Evolutionary conservation across 164 flowering plant species (phyloP), one percentile per base, ranked within the genome.

Genomic region (Magnolia sinica): DNA sequence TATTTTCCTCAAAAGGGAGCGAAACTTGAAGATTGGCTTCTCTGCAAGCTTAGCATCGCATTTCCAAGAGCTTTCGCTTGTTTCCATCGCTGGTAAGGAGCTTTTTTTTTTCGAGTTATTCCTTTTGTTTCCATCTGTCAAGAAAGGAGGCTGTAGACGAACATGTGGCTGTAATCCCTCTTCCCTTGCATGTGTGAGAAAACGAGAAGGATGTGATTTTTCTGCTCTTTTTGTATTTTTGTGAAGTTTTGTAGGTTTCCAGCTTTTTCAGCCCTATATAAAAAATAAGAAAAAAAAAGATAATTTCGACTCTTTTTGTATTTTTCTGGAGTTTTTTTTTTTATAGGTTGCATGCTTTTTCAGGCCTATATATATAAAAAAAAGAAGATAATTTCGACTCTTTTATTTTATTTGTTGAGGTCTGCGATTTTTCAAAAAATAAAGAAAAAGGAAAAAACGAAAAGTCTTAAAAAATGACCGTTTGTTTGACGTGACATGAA

Each of bases 151-250:
- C 45, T 3, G 45, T 37, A 14, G 50, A n/a, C 31, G 31, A 55
- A 76, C 72, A 23, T 58, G 67, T 69, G 77, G 73, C 55, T 31
- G 24, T 51, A 67, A 69, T 6, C 23, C 23, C 5, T 7, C 20
- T 3, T 50, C 6, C 18, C 22, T 10, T 50, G 29, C 73, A 70
- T 70, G 58, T 70, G 73, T 70, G 13, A 49, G 50, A 49, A 70
- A 70, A 45, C 23, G 23, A 70, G 59, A 70, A 70, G 9, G 27
- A n/a, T 8, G 8, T 20, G 22, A n/a, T 18, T 64, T 64, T 64
- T 7, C 10, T 18, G 22, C 68, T 64, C 10, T 64, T 22, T 20
- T 70, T 50, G n/a, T 18, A 20, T 45, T 20, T 63, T 73, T 37
- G 20, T 45, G 61, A 16, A 55, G 18, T 55, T 13, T 55, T 16